Base-by-base conservation (phyloP, 2,329 filamentous ascomycete species). In the Stemphylium beticola region DNA sequence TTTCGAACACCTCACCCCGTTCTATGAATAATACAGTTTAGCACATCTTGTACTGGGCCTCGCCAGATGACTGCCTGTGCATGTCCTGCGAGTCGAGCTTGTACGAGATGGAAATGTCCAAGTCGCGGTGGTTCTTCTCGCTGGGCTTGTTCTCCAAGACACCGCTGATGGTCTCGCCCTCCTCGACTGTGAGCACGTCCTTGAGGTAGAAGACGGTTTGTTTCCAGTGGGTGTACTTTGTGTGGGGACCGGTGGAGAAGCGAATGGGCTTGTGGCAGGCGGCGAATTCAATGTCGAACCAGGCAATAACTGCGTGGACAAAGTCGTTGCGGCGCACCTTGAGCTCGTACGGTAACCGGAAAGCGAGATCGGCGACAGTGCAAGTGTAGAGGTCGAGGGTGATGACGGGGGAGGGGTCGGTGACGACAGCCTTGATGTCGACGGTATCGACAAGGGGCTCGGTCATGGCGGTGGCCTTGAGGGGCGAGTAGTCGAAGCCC, bases 161-260 rank as follows among this genome's bases (percentile, higher is more conserved):
- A 69, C 91, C 91, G 56, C 81, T 79, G 56, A 99, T 83, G 69
- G 85, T 83, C 82, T 99, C 95, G 53, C 89, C 92, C 72, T 91
- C 84, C 77, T 96, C 89, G 33, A 96, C 92, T 15, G 93, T 98
- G 62, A 99, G 81, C 31, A 96, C 91, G 66, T 99, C 93, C 71
- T 90, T 87, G 61, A 99, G 83, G 81, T 99, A 99, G 81, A 99
- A 98, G 60, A 99, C 95, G 11, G 95, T 99, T 83, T 99, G 95
- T 82, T 99, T 99, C 95, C 95, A 99, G 84, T 99, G 95, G 15
- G 95, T 99, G 81, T 98, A 98, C 81, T 97, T 98, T 68, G 93
- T 96, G 80, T 98, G 95, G 24, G 95, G 95, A 18, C 95, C 95
- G 15, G 95, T 99, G 49, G 91, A 96, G 84, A 99, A 99, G 73